Evolutionary conservation across 2,329 filamentous ascomycete species (phyloP).

Genomic region (Trichoderma pleuroti): DNA sequence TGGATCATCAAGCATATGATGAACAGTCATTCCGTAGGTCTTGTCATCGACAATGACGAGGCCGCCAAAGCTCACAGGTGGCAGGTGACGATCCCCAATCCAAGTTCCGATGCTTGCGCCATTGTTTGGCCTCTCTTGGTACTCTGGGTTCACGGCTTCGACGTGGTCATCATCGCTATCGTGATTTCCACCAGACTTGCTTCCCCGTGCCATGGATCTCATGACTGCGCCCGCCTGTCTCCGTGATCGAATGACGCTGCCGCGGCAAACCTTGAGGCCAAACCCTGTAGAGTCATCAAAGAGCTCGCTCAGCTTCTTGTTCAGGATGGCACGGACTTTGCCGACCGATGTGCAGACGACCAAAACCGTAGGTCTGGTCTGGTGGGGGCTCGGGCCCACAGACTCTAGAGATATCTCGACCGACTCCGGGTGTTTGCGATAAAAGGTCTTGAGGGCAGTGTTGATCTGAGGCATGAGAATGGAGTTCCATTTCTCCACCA

Average conservation of each 20-base stretch:
- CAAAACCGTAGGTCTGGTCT: slow-evolving; percentile 67
- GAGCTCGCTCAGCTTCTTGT: slow-evolving; percentile 60
- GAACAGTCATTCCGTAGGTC: slow-evolving; percentile 91
- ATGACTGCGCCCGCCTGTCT: slow-evolving; percentile 35
- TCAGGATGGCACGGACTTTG: slow-evolving; percentile 68
- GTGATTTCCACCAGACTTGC: slow-evolving; percentile 11
- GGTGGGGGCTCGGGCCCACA: slow-evolving; percentile 64
- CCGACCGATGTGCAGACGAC: slow-evolving; percentile 72
- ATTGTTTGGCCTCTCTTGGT: slow-evolving; percentile 74
- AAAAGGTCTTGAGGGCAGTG: slow-evolving; percentile 64
- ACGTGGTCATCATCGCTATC: slow-evolving; percentile 38
- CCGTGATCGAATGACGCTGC: slow-evolving; percentile 62
- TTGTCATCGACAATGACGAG: slow-evolving; percentile 80
- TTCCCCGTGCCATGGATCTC: slow-evolving; percentile 31
- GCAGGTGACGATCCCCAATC: slow-evolving; percentile 77
- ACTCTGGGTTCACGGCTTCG: slow-evolving; percentile 64
- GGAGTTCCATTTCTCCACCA: slow-evolving; percentile 69
- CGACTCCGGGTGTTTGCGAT: slow-evolving; percentile 70
- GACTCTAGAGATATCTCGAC: slow-evolving; percentile 75
- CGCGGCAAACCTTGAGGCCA: slow-evolving; percentile 68
- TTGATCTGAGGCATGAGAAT: slow-evolving; percentile 71
- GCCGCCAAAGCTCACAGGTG: slow-evolving; percentile 87
- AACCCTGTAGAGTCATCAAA: slow-evolving; percentile 63
- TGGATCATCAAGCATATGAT: slow-evolving; percentile 86
- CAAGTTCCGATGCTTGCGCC: slow-evolving; percentile 93